phyloP scores from a whole-genome alignment of 495 filamentous ascomycete species.

The Neurospora sp. region DNA sequence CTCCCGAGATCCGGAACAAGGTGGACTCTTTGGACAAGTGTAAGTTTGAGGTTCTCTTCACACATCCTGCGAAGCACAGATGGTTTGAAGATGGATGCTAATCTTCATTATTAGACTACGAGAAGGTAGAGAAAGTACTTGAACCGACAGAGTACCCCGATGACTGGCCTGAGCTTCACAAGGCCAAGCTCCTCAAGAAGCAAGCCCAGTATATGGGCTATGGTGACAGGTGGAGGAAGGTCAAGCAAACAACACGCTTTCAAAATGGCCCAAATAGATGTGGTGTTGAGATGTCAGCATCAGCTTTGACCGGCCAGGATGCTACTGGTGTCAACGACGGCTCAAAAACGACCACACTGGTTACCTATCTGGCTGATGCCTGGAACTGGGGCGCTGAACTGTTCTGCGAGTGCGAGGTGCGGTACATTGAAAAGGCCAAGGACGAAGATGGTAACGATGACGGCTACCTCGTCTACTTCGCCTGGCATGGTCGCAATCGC shows the following conservation, averaged over 20 bases:
- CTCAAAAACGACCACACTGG: constrained; percentile 53
- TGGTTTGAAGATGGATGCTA: neutral
- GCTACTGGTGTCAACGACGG: constrained; percentile 57
- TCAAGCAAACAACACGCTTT: constrained; percentile 54
- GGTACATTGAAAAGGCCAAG: constrained; percentile 48
- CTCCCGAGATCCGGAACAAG: constrained; percentile 44
- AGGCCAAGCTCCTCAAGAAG: constrained; percentile 45
- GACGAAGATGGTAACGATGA: constrained; percentile 35
- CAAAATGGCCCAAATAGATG: constrained; percentile 46
- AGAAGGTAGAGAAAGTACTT: constrained; percentile 44
- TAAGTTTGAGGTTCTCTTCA: constrained; percentile 19
- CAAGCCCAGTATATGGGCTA: constrained; percentile 43
- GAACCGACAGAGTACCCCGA: constrained; percentile 50
- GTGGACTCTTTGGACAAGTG: constrained; percentile 37
- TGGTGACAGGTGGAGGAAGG: constrained; percentile 43
- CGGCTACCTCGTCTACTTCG: constrained; percentile 55
- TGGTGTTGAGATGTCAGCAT: constrained; percentile 52
- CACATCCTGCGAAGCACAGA: neutral
- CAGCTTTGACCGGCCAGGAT: constrained; percentile 50
- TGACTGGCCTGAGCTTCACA: constrained; percentile 43
- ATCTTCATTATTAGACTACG: constrained; percentile 36
- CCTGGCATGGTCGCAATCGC: constrained; percentile 53
- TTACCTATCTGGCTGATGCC: constrained; percentile 60
- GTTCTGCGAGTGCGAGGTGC: constrained; percentile 62
- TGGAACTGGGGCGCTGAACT: constrained; percentile 70